Percentiles rank a stretch among this genome's conserved stretches.
Evolutionary conservation across 2,329 filamentous ascomycete genomes (phyloP).

Genomic region (Cladobotryum mycophilum): DNA sequence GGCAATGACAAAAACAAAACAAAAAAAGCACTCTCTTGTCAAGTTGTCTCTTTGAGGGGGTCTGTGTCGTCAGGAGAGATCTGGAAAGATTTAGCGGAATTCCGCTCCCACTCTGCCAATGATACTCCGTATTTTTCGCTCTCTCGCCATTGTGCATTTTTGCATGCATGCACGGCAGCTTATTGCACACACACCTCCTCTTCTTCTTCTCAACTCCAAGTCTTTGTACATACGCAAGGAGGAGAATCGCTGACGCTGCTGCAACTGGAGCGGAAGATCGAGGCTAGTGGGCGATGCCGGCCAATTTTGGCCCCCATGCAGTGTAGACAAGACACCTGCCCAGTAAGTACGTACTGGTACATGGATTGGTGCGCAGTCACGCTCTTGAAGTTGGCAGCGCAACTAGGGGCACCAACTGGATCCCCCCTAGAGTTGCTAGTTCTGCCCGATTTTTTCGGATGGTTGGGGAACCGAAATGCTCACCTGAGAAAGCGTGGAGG

Average conservation of each 20-base stretch:
- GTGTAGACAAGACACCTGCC: background rate
- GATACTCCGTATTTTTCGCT: background rate
- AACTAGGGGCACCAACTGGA: no score
- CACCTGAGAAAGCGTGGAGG: background rate
- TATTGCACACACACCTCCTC: background rate
- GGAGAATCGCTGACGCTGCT: no score
- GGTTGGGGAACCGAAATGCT: background rate
- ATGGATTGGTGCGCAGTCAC: background rate
- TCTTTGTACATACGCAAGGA: no score
- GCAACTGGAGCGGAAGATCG: conserved; percentile 4
- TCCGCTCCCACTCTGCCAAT: background rate
- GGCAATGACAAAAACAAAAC: no score
- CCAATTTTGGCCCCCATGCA: conserved; percentile 1
- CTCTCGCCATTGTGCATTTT: background rate
- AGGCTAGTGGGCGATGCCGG: conserved; percentile 9
- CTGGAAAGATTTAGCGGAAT: conserved; percentile 3
- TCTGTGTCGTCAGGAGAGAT: background rate
- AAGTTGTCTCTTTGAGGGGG: no score
- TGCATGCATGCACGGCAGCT: background rate
- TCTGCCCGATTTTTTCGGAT: background rate
- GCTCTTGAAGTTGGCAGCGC: no score
- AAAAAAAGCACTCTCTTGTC: no score
- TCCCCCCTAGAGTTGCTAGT: background rate
- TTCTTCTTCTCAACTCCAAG: background rate
- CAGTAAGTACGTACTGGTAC: background rate